A percentile compares a stretch with the other conserved stretches of the same genome.
Evolutionary conservation across 179 eudicot species (phyloP).

Genomic region (Silene vulgaris): DNA sequence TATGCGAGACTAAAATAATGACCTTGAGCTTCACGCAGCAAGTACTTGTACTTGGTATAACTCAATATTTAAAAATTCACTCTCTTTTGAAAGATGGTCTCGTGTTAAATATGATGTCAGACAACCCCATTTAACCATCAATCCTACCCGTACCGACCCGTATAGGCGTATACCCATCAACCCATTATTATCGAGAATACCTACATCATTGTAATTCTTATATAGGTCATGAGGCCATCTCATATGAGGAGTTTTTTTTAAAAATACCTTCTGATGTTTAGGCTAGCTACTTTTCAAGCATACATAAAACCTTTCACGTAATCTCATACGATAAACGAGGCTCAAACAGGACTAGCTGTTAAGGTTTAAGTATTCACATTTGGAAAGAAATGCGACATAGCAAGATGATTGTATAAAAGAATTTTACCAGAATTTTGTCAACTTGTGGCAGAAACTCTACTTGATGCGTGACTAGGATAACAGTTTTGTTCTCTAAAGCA

Average conservation of each 20-base stretch:
- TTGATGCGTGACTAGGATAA: slow-evolving; percentile 47
- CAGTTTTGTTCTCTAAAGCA: slow-evolving; percentile 31
- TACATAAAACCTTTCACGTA: neutral
- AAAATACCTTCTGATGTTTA: neutral
- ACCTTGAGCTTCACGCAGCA: no score
- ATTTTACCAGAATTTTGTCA: slow-evolving; percentile 32
- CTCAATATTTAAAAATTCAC: no score
- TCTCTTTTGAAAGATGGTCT: no score
- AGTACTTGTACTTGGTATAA: no score
- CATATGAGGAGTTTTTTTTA: no score
- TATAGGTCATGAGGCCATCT: no score
- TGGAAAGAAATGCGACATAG: neutral
- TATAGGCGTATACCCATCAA: no score
- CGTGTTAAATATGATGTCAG: no score
- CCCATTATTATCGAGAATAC: no score
- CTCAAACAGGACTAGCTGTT: neutral
- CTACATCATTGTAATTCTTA: no score
- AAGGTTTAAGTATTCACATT: neutral
- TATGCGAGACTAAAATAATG: no score
- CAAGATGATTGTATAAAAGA: neutral
- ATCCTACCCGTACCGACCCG: neutral
- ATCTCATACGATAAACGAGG: neutral
- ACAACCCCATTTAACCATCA: neutral
- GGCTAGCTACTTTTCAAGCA: neutral
- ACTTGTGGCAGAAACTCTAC: slow-evolving; percentile 41